phyloP scores from a whole-genome alignment of 805 yeast genomes.

The Ogataea trehalophila region DNA sequence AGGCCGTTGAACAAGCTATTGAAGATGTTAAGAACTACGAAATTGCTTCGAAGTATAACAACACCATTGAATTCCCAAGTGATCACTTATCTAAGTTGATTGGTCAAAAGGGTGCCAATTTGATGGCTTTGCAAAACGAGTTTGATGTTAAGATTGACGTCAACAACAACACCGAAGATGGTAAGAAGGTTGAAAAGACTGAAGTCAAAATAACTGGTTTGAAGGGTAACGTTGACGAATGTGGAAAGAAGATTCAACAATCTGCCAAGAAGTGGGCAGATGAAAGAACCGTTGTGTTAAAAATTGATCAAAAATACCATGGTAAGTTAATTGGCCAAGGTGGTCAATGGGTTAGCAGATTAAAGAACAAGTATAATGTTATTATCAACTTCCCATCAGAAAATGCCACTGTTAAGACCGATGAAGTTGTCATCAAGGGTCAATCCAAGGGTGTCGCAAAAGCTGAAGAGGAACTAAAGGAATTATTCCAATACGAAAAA shows the following conservation, averaged over 20 bases:
- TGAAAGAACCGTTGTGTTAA: slow-evolving; percentile 59
- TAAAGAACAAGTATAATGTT: slow-evolving; percentile 85
- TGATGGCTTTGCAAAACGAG: slow-evolving; percentile 64
- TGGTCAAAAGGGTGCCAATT: slow-evolving; percentile 81
- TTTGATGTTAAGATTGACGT: slow-evolving; percentile 76
- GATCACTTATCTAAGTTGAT: slow-evolving; percentile 71
- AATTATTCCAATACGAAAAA: slow-evolving; percentile 77
- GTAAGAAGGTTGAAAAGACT: slow-evolving; percentile 38
- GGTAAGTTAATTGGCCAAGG: slow-evolving; percentile 77
- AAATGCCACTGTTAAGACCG: slow-evolving; percentile 40
- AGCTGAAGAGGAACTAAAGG: slow-evolving; percentile 80
- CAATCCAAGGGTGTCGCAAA: slow-evolving; percentile 85
- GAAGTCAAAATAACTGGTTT: slow-evolving; percentile 68
- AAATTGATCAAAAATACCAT: slow-evolving; percentile 74
- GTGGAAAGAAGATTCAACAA: slow-evolving; percentile 51
- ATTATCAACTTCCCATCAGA: slow-evolving; percentile 68
- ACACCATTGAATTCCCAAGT: slow-evolving; percentile 59
- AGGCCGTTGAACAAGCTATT: slow-evolving; percentile 49
- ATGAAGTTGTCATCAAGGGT: slow-evolving; percentile 74
- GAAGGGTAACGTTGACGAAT: slow-evolving; percentile 71
- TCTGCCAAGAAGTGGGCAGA: slow-evolving; percentile 78
- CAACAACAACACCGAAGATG: slow-evolving; percentile 44
- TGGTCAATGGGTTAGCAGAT: slow-evolving; percentile 75
- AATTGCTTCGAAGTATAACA: slow-evolving; percentile 35
- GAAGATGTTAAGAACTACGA: slow-evolving; percentile 40